phyloP scores from a whole-genome alignment of 306 rosid genomes.

The Luffa acutangula region DNA sequence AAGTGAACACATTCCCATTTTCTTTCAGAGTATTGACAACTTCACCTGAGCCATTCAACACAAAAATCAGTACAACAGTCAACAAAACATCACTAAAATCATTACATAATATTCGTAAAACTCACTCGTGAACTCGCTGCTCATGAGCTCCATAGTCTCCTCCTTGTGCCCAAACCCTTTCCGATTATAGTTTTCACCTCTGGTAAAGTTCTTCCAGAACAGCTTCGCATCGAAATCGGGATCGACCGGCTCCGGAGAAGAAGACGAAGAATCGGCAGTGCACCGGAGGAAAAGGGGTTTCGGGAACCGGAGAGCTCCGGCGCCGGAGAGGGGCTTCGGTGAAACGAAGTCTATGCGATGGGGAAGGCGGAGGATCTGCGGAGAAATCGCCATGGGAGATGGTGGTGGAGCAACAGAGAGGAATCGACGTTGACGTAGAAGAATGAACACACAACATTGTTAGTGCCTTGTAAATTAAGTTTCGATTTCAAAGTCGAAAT shows the following conservation, averaged over 20 bases:
- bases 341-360: constrained; percentile 21
- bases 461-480: neutral
- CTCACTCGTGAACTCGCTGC: constrained; percentile 80
- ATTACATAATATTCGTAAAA: neutral
- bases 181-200: constrained; percentile 77
- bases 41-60: constrained; percentile 40
- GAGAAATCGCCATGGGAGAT: constrained; percentile 52
- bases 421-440: neutral
- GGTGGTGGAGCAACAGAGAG: neutral
- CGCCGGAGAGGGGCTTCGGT: constrained; percentile 19
- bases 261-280: constrained; percentile 28
- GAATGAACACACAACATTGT: neutral
- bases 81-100: neutral
- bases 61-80: neutral
- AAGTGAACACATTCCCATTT: constrained; percentile 55
- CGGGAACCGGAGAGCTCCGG: constrained; percentile 22
- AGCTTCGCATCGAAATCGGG: constrained; percentile 72
- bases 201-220: constrained; percentile 66
- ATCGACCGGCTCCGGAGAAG: constrained; percentile 24
- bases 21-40: constrained; percentile 70
- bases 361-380: constrained; percentile 49
- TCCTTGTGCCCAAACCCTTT: constrained; percentile 79
- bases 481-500: neutral
- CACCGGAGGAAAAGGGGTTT: constrained; percentile 41
- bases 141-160: constrained; percentile 71